Conservation (phyloP, 2,329 filamentous ascomycete species). For the Myriosclerotinia curreyana region DNA sequence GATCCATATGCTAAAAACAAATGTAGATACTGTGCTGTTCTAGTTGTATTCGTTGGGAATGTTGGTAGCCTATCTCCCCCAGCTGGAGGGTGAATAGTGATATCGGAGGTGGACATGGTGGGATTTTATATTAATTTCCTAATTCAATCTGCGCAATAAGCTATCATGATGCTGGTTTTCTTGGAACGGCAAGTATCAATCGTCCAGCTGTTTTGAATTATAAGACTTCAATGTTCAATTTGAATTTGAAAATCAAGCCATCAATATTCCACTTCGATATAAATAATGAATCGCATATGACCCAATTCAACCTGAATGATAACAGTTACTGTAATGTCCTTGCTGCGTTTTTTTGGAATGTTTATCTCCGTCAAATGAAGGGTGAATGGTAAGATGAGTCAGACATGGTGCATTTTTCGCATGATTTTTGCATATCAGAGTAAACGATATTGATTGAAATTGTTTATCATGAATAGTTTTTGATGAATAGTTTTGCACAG, state of each 20-base stretch:
- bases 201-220: too few relatives aligned
- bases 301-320: too few relatives aligned
- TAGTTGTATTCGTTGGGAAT: constrained; percentile 29
- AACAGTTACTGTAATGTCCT: constrained; percentile 28
- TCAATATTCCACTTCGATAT: too few relatives aligned
- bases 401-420: background rate
- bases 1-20: background rate
- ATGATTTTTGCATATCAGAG: background rate
- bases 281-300: too few relatives aligned
- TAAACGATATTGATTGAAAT: background rate
- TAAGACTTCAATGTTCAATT: too few relatives aligned
- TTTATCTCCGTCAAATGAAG: constrained; percentile 15
- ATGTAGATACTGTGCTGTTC: constrained; percentile 31
- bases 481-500: background rate
- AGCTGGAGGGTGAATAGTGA: background rate
- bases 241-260: too few relatives aligned
- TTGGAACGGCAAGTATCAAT: too few relatives aligned
- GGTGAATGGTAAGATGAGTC: background rate
- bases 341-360: constrained; percentile 27
- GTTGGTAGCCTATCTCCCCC: constrained; percentile 12
- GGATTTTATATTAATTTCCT: too few relatives aligned
- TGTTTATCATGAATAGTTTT: background rate
- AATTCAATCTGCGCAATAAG: too few relatives aligned
- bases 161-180: too few relatives aligned
- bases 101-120: too few relatives aligned